phyloP scores from a whole-genome alignment of 768 basidiomycete genomes.

The Tulasnella calospora region DNA sequence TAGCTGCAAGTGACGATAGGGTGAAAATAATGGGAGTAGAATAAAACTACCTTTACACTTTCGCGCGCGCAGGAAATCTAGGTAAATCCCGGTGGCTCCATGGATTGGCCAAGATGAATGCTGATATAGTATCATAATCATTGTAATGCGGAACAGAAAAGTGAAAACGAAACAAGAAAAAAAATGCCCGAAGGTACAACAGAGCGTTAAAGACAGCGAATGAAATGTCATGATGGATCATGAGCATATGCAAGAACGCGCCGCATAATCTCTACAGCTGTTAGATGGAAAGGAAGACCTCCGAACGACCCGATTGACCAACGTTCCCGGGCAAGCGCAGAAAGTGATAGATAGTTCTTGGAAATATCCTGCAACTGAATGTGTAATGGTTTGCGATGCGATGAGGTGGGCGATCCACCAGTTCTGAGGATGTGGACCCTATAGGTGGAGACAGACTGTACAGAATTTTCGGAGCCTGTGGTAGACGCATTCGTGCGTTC shows the following conservation, averaged over 20 bases:
- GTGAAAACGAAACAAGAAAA: background rate
- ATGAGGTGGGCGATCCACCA: conserved; percentile 43
- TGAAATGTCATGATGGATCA: conserved; percentile 3
- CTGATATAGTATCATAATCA: background rate
- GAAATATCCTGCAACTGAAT: conserved; percentile 52
- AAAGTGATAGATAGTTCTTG: conserved; percentile 63
- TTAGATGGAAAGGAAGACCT: conserved; percentile 68
- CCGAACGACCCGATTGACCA: conserved; percentile 38
- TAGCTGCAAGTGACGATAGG: no score
- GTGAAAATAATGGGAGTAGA: no score
- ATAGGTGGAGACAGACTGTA: conserved; percentile 31
- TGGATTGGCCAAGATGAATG: background rate
- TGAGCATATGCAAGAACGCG: conserved; percentile 15
- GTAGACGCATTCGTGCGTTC: conserved; percentile 45
- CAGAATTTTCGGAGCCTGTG: conserved; percentile 30
- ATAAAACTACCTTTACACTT: no score
- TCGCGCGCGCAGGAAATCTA: no score
- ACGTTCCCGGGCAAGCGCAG: conserved; percentile 50
- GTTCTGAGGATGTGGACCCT: conserved; percentile 59
- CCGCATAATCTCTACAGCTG: conserved; percentile 41
- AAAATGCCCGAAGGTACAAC: background rate
- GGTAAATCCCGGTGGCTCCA: no score
- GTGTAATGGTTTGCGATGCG: conserved; percentile 37
- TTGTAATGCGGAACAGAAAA: background rate
- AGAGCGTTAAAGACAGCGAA: background rate